These are phyloP conservation scores for Pseudocercospora fijiensis DNA, from an alignment of 2,329 filamentous ascomycete species.

Conservation along the genomic window DNA sequence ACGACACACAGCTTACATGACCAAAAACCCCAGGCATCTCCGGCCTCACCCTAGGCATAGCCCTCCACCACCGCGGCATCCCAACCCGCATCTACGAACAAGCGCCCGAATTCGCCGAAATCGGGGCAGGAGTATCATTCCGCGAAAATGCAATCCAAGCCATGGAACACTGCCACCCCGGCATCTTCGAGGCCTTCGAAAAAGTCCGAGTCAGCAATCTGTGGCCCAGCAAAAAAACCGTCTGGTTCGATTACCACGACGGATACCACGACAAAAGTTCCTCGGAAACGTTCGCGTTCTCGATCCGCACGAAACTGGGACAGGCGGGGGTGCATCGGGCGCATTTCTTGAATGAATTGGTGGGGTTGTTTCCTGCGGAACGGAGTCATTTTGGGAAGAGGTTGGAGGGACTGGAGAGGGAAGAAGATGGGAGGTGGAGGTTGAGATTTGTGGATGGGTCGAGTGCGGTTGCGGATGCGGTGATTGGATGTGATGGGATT, in stretches of 20 bases:
- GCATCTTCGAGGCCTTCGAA: slow-evolving; percentile 46
- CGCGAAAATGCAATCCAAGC: slow-evolving; percentile 56
- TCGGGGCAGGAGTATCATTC: slow-evolving; percentile 59
- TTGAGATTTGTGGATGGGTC: slow-evolving; percentile 41
- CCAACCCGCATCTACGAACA: slow-evolving; percentile 57
- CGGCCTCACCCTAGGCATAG: slow-evolving; percentile 56
- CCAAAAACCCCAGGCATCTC: slow-evolving; percentile 48
- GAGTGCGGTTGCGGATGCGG: slow-evolving; percentile 46
- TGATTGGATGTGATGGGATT: slow-evolving; percentile 45
- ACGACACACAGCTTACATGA: neutral
- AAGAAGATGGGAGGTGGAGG: slow-evolving; percentile 27
- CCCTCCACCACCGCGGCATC: slow-evolving; percentile 47
- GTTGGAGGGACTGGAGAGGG: slow-evolving; percentile 34
- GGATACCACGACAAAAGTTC: slow-evolving; percentile 34
- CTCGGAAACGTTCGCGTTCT: slow-evolving; percentile 30
- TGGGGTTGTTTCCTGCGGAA: slow-evolving; percentile 43
- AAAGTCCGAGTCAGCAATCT: slow-evolving; percentile 44
- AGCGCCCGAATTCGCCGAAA: slow-evolving; percentile 55
- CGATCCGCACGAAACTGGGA: slow-evolving; percentile 31
- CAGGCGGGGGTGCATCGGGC: slow-evolving; percentile 40
- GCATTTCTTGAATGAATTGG: slow-evolving; percentile 44
- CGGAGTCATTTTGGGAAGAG: slow-evolving; percentile 38
- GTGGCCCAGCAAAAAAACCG: slow-evolving; percentile 38
- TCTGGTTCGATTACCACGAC: slow-evolving; percentile 47
- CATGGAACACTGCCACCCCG: slow-evolving; percentile 54